Base-by-base conservation (phyloP, 192 early-diverging fungal species). In the Rhizoclosmatium globosum region DNA sequence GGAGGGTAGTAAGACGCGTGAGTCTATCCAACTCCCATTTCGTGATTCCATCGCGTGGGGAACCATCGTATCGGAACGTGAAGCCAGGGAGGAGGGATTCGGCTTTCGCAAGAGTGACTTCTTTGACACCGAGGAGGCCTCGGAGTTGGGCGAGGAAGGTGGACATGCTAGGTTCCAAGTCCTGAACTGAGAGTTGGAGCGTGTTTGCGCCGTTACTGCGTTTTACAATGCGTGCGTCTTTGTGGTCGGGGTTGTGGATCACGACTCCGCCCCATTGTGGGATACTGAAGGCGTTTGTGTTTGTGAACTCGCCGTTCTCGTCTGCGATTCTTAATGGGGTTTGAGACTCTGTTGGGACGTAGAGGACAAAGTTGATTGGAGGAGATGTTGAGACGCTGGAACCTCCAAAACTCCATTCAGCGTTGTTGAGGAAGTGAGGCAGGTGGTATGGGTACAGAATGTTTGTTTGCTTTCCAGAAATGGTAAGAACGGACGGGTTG, bases 251-350 rank as follows among this genome's bases (percentile, higher is more conserved):
- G 47, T 95, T 97, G 6, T 84, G 74, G 60, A 99, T 89, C 2
- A 85, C 80, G 44, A 96, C 86, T n/a, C 97, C 98, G 43, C 98
- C 98, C 97, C 97, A 99, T 31, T 94, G 93, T 47, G 96, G 94
- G 56, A 98, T 92, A 42, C 96, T 74, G 77, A 98, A 99, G 2
- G 96, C 94, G 77, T 97, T 96, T 66, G 85, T 91, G 44, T 67
- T 43, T 1, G 91, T 66, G 39, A 84, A 72, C 45, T 83, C 46
- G 0, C 88, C 88, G 79, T 92, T 83, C 11, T 82, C 64, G 76
- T 87, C 83, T 45, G 89, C 85, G 50, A 98, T 90, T 44, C 87
- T 83, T 23, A 98, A 79, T 3, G 98, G 96, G 50, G 86, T 90
- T 59, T 92, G 87, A 0, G 84, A 69, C 4, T 82, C 66, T 13